Evolutionary conservation across 2,329 filamentous ascomycete species (phyloP).

Genomic region (Basipetospora chlamydospora): DNA sequence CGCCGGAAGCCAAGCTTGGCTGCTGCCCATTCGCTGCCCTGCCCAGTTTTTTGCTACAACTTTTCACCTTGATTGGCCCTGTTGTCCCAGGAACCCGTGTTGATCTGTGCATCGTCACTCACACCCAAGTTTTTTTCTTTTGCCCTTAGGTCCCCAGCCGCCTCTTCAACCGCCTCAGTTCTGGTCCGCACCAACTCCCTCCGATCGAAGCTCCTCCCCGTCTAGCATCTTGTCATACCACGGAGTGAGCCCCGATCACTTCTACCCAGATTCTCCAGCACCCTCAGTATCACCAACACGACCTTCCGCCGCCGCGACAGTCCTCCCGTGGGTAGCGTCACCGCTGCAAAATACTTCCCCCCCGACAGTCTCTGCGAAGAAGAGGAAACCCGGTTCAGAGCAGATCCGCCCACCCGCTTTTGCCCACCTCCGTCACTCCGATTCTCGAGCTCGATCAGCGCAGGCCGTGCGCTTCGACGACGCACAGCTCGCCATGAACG

Average conservation of each 20-base stretch:
- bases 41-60: no score
- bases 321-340: constrained; percentile 4
- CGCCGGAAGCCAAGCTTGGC: no score
- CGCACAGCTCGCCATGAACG: constrained; percentile 23
- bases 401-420: not conserved
- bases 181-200: constrained; percentile 4
- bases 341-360: constrained; percentile 1
- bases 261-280: constrained; percentile 3
- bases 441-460: not conserved
- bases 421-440: not conserved
- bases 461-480: constrained; percentile 22
- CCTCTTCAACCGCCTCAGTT: constrained; percentile 3
- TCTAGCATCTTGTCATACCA: constrained; percentile 2
- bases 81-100: no score
- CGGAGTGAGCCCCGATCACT: constrained; percentile 4
- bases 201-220: not conserved
- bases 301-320: not conserved
- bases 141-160: not conserved
- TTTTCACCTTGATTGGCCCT: constrained; percentile 2
- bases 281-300: not conserved
- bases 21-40: not conserved
- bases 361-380: not conserved
- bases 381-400: not conserved
- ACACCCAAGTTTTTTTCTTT: not conserved
- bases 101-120: no score